Conservation (phyloP, 495 filamentous ascomycete species). For the Lineolata rhizophorae region DNA sequence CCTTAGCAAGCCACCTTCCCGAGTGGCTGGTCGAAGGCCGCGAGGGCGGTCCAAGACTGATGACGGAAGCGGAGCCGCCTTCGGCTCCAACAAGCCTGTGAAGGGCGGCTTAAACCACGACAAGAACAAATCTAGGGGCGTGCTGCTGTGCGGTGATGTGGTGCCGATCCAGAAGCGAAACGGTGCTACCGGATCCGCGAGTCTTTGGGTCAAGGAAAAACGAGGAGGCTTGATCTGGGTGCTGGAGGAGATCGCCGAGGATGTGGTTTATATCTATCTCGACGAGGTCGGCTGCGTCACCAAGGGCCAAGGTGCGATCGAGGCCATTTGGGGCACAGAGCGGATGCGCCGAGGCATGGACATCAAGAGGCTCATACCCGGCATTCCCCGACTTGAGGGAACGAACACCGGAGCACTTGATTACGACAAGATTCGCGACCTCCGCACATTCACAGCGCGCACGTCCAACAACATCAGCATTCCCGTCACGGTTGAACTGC, state of each 20-base stretch:
- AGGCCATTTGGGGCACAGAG: constrained; percentile 61
- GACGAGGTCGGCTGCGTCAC: constrained; percentile 52
- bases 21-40: constrained; percentile 28
- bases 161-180: constrained; percentile 93
- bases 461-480: constrained; percentile 53
- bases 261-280: constrained; percentile 51
- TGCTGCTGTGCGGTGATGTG: constrained; percentile 87
- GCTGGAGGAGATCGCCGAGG: constrained; percentile 89
- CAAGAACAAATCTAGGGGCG: constrained; percentile 62
- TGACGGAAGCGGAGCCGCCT: constrained; percentile 48
- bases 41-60: constrained; percentile 44
- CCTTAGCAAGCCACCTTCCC: constrained; percentile 69
- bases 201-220: constrained; percentile 97
- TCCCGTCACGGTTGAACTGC: constrained; percentile 50
- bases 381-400: constrained; percentile 49
- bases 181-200: constrained; percentile 73
- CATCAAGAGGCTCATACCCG: constrained; percentile 55
- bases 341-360: constrained; percentile 41
- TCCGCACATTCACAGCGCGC: constrained; percentile 62
- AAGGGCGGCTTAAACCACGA: constrained; percentile 25
- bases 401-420: constrained; percentile 42
- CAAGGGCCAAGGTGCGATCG: constrained; percentile 41
- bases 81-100: constrained; percentile 19
- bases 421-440: constrained; percentile 40
- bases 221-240: constrained; percentile 89